Evolutionary conservation across 2,329 filamentous ascomycete species (phyloP).

Genomic region (Pleochaeta shiraiana): DNA sequence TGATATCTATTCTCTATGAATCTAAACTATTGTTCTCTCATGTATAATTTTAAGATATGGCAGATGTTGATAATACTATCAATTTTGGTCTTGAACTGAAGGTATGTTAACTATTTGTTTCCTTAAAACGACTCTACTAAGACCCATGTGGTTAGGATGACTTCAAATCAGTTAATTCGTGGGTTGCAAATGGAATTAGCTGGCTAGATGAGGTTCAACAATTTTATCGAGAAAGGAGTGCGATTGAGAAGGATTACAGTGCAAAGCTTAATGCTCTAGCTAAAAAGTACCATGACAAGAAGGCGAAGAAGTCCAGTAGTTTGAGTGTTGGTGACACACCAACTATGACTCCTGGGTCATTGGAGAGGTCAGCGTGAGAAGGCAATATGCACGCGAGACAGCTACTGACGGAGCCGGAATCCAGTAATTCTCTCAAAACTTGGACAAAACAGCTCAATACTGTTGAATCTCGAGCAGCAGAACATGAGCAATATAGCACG

Average conservation of each 20-base stretch:
- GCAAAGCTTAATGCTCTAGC: conserved; percentile 69
- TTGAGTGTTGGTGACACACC: conserved; percentile 90
- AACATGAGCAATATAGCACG: conserved; percentile 69
- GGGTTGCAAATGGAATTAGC: conserved; percentile 71
- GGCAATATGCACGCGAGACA: conserved; percentile 5
- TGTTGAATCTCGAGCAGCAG: conserved; percentile 65
- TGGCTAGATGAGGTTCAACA: conserved; percentile 96
- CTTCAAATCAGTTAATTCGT: conserved; percentile 85
- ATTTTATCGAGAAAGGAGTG: conserved; percentile 88
- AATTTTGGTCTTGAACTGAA: conserved; percentile 90
- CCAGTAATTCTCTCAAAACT: conserved; percentile 78
- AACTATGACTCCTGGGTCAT: conserved; percentile 77
- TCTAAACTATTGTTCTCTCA: no score
- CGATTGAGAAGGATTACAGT: conserved; percentile 93
- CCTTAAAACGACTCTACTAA: conserved; percentile 5
- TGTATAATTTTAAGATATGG: conserved; percentile 30
- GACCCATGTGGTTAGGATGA: conserved; percentile 75
- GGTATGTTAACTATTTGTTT: conserved; percentile 27
- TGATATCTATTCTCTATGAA: no score
- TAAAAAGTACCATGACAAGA: conserved; percentile 96
- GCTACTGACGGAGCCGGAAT: conserved; percentile 14
- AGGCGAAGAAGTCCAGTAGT: conserved; percentile 67
- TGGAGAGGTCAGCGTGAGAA: conserved; percentile 44
- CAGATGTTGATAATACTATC: conserved; percentile 60
- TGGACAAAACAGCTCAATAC: conserved; percentile 90